Evolutionary conservation across 1,284 basidiomycete species (phyloP).

Genomic region (Coniferiporia weirii): DNA sequence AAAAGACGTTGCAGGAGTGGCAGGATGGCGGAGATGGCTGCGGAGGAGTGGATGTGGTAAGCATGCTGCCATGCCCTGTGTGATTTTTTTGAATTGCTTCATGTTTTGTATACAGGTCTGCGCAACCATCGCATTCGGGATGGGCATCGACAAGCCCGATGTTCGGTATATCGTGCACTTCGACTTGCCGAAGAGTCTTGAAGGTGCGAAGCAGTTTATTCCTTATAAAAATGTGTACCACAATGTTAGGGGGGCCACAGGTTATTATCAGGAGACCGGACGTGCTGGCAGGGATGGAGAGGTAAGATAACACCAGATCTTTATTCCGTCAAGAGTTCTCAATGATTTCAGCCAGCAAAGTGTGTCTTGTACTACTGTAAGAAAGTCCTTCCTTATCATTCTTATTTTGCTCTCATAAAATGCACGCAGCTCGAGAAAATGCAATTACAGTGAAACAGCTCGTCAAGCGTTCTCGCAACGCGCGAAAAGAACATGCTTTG

Average conservation of each 20-base stretch:
- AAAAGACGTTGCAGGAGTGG: constrained; percentile 62
- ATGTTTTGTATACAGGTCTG: constrained; percentile 38
- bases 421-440: constrained; percentile 68
- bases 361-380: constrained; percentile 80
- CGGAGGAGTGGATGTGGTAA: constrained; percentile 55
- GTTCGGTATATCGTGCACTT: constrained; percentile 77
- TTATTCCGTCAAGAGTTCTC: constrained; percentile 2
- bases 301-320: constrained; percentile 37
- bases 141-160: constrained; percentile 84
- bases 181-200: constrained; percentile 79
- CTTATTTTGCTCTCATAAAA: not conserved
- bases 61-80: constrained; percentile 22
- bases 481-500: constrained; percentile 27
- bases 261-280: constrained; percentile 89
- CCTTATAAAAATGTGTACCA: constrained; percentile 3
- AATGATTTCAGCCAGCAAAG: constrained; percentile 56
- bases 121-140: constrained; percentile 78
- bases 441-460: constrained; percentile 49
- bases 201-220: constrained; percentile 44
- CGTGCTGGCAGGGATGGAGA: constrained; percentile 81
- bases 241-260: constrained; percentile 32
- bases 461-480: constrained; percentile 45
- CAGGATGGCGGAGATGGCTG: constrained; percentile 45
- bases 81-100: too few species aligned
- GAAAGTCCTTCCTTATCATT: constrained; percentile 20